Conservation (phyloP, 225 moss, liverwort and hornwort genomes). For the Neckera pumila region DNA sequence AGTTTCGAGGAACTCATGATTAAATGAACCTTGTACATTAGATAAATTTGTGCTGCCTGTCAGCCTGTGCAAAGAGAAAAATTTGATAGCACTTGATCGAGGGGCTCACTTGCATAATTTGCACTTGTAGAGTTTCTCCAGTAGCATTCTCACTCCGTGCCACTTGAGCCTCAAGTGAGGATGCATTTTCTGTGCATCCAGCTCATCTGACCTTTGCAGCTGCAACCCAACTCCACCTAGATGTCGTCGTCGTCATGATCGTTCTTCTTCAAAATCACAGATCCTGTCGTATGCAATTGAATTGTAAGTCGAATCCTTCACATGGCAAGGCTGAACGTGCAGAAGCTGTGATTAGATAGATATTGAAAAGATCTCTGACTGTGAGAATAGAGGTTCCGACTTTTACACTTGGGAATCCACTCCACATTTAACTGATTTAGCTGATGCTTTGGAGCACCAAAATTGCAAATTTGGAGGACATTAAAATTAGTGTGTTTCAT, state of each 20-base stretch:
- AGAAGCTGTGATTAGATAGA: too few relatives aligned
- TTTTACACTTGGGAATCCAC: not conserved
- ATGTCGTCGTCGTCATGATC: not conserved
- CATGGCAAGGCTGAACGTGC: too few relatives aligned
- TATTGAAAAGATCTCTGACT: too few relatives aligned
- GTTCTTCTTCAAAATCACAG: not conserved
- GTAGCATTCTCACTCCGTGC: not conserved
- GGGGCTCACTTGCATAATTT: not conserved
- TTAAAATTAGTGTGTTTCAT: not conserved
- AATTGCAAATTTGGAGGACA: too few relatives aligned
- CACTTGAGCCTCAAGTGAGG: too few relatives aligned
- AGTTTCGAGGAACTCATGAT: not conserved
- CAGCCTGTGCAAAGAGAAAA: not conserved
- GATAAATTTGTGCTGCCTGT: too few relatives aligned
- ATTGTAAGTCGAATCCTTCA: not conserved
- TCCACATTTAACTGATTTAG: not conserved
- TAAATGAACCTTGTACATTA: not conserved
- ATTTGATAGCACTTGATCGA: not conserved
- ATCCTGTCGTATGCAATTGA: not conserved
- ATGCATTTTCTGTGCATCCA: conserved; percentile 1
- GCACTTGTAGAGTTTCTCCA: not conserved
- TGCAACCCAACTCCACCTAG: not conserved
- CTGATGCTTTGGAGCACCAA: not conserved
- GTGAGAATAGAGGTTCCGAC: too few relatives aligned
- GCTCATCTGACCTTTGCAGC: not conserved